Conservation (phyloP, 2,329 filamentous ascomycete species). For the Pyrenochaeta sp. region DNA sequence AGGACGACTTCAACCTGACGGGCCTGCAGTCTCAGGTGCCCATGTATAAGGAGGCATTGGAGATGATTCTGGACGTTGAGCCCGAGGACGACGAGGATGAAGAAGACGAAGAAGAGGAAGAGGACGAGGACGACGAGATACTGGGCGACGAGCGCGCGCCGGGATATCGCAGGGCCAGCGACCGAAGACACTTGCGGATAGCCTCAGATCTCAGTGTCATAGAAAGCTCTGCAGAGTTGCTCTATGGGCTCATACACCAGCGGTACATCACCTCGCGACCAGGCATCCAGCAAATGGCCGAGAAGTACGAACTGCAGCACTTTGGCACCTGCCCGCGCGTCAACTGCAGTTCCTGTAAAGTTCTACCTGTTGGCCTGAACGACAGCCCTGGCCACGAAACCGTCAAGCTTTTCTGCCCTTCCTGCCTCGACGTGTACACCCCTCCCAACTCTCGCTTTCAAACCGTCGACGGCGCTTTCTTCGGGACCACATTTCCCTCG, state of each 20-base stretch:
- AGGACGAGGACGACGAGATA: constrained; percentile 60
- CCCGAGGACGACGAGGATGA: constrained; percentile 91
- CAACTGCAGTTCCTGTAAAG: constrained; percentile 87
- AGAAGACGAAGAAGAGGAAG: constrained; percentile 72
- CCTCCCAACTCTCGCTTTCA: constrained; percentile 97
- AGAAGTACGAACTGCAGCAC: constrained; percentile 97
- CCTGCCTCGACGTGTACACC: constrained; percentile 95
- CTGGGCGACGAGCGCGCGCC: constrained; percentile 64
- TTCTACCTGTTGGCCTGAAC: constrained; percentile 89
- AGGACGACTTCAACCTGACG: constrained; percentile 99
- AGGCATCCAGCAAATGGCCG: constrained; percentile 98
- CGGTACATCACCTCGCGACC: constrained; percentile 96
- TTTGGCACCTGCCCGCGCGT: constrained; percentile 96
- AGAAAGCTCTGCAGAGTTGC: constrained; percentile 95
- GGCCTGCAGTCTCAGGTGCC: constrained; percentile 93
- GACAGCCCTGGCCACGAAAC: constrained; percentile 97
- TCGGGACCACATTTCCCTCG: constrained; percentile 94
- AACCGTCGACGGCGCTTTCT: constrained; percentile 96
- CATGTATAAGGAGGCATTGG: constrained; percentile 98
- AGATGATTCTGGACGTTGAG: constrained; percentile 99
- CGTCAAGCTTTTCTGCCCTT: constrained; percentile 97
- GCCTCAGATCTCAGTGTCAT: constrained; percentile 94
- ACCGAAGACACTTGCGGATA: constrained; percentile 81
- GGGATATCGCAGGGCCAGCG: constrained; percentile 53
- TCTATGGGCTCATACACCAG: constrained; percentile 98